These are phyloP conservation scores for Populus ilicifolia DNA, from an alignment of 345 rosid species.

Conservation along the genomic window DNA sequence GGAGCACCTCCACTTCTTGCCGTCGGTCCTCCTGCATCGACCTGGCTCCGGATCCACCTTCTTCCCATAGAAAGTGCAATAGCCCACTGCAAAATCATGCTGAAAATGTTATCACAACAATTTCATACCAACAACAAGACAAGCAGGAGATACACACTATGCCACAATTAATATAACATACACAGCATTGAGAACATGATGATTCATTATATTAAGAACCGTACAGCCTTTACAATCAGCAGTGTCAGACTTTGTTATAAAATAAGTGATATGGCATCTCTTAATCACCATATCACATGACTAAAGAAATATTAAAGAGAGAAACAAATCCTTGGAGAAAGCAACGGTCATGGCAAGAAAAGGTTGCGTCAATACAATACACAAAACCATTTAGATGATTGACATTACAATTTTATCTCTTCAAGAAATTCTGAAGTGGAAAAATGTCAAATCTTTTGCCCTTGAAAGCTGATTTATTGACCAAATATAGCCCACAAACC, in stretches of 20 bases:
- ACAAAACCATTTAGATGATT: background rate
- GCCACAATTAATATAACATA: constrained; percentile 1
- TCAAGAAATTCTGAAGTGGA: background rate
- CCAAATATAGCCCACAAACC: constrained; percentile 11
- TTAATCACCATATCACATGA: constrained; percentile 20
- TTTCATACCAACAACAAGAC: constrained; percentile 1
- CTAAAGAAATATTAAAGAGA: constrained; percentile 14
- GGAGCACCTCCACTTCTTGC: constrained; percentile 38
- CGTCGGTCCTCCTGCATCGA: constrained; percentile 35
- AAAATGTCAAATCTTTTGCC: constrained; percentile 10
- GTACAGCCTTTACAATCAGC: background rate
- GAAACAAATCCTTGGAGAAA: constrained; percentile 6
- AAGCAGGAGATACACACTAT: background rate
- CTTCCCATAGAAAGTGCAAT: constrained; percentile 48
- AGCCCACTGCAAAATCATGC: constrained; percentile 38
- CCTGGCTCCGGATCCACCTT: constrained; percentile 37
- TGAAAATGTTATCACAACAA: constrained; percentile 8
- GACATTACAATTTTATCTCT: background rate
- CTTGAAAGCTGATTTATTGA: constrained; percentile 12
- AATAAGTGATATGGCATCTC: constrained; percentile 16
- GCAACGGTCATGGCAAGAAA: background rate
- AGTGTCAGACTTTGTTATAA: constrained; percentile 6
- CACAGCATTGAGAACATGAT: background rate
- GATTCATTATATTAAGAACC: background rate
- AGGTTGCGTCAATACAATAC: background rate